These are phyloP conservation scores for Calamus simplicifolius DNA, from an alignment of 176 grass and related monocot species.

Conservation along the genomic window DNA sequence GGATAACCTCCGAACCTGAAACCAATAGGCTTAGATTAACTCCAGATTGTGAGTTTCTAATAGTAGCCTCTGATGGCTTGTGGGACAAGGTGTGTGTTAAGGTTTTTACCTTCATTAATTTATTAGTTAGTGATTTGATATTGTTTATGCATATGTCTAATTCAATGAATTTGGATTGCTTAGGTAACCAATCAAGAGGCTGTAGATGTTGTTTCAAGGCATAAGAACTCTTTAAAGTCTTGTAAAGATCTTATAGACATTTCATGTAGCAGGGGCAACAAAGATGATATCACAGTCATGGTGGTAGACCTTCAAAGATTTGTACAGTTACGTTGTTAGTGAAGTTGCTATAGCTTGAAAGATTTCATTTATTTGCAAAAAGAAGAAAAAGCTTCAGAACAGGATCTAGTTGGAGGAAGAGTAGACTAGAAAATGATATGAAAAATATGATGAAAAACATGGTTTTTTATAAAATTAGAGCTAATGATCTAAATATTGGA, in stretches of 20 bases:
- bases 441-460: no score
- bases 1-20: slow-evolving; percentile 48
- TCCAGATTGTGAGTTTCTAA: slow-evolving; percentile 48
- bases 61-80: slow-evolving; percentile 81
- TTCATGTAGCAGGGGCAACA: slow-evolving; percentile 19
- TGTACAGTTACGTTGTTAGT: no score
- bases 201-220: slow-evolving; percentile 15
- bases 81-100: slow-evolving; percentile 69
- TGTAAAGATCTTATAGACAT: slow-evolving; percentile 32
- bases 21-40: slow-evolving; percentile 16
- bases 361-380: no score
- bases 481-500: no score
- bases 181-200: slow-evolving; percentile 31
- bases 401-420: no score
- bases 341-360: no score
- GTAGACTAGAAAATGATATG: no score
- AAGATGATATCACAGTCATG: slow-evolving; percentile 31
- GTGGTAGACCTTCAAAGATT: neutral
- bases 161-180: neutral
- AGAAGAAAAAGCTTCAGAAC: no score
- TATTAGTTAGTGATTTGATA: no score
- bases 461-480: no score
- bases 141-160: no score
- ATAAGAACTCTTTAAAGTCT: neutral
- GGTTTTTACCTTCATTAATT: neutral